phyloP scores from a whole-genome alignment of 768 basidiomycete genomes.

The Pluteus cervinus region DNA sequence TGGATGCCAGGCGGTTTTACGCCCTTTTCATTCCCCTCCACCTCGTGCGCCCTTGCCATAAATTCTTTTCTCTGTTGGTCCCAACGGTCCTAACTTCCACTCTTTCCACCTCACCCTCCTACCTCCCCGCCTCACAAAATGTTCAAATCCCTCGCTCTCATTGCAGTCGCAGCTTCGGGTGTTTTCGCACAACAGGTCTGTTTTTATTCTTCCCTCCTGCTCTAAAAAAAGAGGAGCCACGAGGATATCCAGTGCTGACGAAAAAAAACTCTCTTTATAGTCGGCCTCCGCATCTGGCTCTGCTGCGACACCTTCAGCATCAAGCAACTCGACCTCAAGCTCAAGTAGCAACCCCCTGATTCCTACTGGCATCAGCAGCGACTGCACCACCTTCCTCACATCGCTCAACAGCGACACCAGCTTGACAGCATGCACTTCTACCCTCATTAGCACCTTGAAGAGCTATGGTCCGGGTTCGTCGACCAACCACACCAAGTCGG shows the following conservation, averaged over 20 bases:
- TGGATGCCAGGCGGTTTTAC: conserved; percentile 10
- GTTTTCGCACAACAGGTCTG: conserved; percentile 45
- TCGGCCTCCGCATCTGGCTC: conserved; percentile 15
- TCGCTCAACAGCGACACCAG: conserved; percentile 54
- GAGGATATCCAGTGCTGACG: too few species aligned
- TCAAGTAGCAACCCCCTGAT: conserved; percentile 46
- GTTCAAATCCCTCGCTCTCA: conserved; percentile 48
- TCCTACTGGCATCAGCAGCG: conserved; percentile 54
- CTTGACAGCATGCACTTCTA: conserved; percentile 54
- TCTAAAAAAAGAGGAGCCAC: not conserved
- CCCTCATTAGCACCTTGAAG: conserved; percentile 55
- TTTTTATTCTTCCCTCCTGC: conserved; percentile 3
- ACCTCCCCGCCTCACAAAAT: conserved; percentile 21
- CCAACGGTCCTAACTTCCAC: conserved; percentile 41
- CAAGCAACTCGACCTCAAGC: conserved; percentile 9
- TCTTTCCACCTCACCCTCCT: conserved; percentile 32
- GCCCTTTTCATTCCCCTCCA: conserved; percentile 12
- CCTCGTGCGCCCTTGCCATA: too few species aligned
- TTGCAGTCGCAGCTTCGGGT: conserved; percentile 44
- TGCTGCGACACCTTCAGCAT: too few species aligned
- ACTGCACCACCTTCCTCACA: conserved; percentile 54
- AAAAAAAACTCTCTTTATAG: conserved; percentile 12
- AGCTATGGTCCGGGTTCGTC: conserved; percentile 46
- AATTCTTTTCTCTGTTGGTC: too few species aligned
- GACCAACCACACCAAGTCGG: too few species aligned